Base-by-base conservation (phyloP, 371 early-diverging fungal species). In the Coemansia sp. region DNA sequence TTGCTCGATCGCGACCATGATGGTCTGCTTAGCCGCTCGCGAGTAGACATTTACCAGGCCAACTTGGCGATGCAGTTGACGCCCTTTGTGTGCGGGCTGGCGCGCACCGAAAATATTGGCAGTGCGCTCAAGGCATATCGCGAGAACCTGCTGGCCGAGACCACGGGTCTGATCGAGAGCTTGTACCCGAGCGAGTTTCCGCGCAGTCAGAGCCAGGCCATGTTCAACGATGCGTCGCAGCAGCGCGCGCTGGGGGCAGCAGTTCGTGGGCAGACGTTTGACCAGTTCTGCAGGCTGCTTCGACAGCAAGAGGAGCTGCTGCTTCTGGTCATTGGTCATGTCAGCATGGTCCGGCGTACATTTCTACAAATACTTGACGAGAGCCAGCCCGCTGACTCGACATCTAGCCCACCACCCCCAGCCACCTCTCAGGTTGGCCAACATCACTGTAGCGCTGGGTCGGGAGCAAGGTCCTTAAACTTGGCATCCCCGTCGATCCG, bases 271-370 rank as follows among this genome's bases (percentile, higher is more conserved):
- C 65, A 96, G 91, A 87, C 90, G 3, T 88, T 95, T 64, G 87
- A 91, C 47, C 79, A 88, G 4, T 97, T 93, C 70, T 86, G 88
- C 62, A 82, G 86, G 34, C 80, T 93, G 79, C 74, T 94, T 1
- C 65, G 87, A 4, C 80, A 81, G 44, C 84, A 92, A 31, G 93
- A 88, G 60, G 82, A 84, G 8, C 80, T 86, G 5, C 67, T 94
- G 33, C 75, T 93, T 0, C 60, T 72, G 10, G 52, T 77, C 3
- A 68, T 72, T 31, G 48, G 64, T 32, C 75, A 77, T 34, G 46
- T 67, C 18, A 53, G 49, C 43, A 67, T 67, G 65, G 77, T 68
- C 7, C 68, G 77, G 38, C 68, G 77, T 0, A 55, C 74, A 14
- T 62, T 77, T n/a, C 58, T 68, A 18, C 61, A 54, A 32, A 58